Base-by-base conservation (phyloP, 768 basidiomycete species). In the Galerina marginata region DNA sequence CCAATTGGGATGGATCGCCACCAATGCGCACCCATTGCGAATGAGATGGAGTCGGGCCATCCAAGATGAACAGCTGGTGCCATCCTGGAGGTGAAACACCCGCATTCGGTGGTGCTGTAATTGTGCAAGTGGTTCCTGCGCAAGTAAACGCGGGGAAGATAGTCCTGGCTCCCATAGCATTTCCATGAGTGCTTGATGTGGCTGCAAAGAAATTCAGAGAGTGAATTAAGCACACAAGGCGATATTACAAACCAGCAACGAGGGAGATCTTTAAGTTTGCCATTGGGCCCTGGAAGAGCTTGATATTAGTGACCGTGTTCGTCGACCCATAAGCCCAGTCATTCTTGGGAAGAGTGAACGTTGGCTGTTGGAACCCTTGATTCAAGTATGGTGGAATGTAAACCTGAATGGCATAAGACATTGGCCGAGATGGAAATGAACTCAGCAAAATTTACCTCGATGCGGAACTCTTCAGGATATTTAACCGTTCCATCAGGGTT, bases 321-420 rank as follows among this genome's bases (percentile, higher is more conserved):
- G 71, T 70, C 10, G 81, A 79, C 0, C 83, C 80, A 29, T 88
- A 86, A 0, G 66, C 71, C 90, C 90, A 92, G 67, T 93, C 91
- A 10, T 79, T 83, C 58, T 78, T 70, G 0, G 79, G 64, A 45
- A 91, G 78, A 20, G 79, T 85, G 70, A 86, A 90, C 44, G 73
- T 77, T 0, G 91, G 95, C 58, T 89, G 90, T 4, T 63, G 71
- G 61, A 81, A 74, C 9, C 90, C 90, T 62, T 83, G 74, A 62
- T 75, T 86, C 60, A 93, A 82, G 73, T 96, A 98, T 14, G 91
- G 92, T 6, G 96, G 96, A 66, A 91, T 83, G 76, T 96, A 97
- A 26, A 89, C 87, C 78, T 79, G 44, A 82, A 42, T 15, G 9
- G 9, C 7, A 12, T 43, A 4, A 20, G 38, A 9, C 45, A 47